These are phyloP conservation scores for Megacollybia marginata DNA, from an alignment of 768 basidiomycete genomes.

Conservation along the genomic window DNA sequence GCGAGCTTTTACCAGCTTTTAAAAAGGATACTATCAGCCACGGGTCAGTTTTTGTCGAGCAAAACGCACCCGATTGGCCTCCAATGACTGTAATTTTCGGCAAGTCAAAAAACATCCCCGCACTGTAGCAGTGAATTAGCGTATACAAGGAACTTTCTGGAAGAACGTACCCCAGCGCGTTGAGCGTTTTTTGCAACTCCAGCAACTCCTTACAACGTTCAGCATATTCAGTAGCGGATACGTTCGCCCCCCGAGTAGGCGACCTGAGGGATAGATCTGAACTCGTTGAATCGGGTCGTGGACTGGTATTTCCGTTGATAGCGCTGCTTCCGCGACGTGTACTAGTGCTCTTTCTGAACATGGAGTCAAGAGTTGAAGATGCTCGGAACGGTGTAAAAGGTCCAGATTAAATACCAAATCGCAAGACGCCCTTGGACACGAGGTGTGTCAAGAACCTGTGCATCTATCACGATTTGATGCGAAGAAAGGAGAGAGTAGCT, in stretches of 20 bases:
- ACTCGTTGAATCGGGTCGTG: not conserved
- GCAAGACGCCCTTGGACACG: too few species aligned
- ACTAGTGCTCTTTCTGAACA: too few species aligned
- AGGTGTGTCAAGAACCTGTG: too few species aligned
- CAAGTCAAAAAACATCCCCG: constrained; percentile 30
- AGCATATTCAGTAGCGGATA: constrained; percentile 21
- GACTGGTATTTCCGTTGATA: too few species aligned
- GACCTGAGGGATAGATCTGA: not conserved
- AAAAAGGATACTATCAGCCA: not conserved
- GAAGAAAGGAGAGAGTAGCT: too few species aligned
- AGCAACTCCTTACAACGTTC: constrained; percentile 30
- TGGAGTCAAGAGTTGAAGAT: too few species aligned
- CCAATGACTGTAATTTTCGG: constrained; percentile 51
- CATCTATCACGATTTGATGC: too few species aligned
- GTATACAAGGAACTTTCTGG: constrained; percentile 1
- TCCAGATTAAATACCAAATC: too few species aligned
- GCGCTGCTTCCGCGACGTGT: too few species aligned
- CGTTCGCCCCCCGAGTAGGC: not conserved
- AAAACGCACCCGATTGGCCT: constrained; percentile 40
- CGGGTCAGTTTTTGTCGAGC: not conserved
- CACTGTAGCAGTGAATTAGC: constrained; percentile 18
- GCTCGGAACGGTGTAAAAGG: too few species aligned
- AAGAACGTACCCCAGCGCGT: constrained; percentile 27
- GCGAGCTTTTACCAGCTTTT: constrained; percentile 51
- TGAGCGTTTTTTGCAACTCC: constrained; percentile 28